These are phyloP conservation scores for Cladosporium sp. DNA, from an alignment of 2,329 filamentous ascomycete genomes.

Conservation along the genomic window DNA sequence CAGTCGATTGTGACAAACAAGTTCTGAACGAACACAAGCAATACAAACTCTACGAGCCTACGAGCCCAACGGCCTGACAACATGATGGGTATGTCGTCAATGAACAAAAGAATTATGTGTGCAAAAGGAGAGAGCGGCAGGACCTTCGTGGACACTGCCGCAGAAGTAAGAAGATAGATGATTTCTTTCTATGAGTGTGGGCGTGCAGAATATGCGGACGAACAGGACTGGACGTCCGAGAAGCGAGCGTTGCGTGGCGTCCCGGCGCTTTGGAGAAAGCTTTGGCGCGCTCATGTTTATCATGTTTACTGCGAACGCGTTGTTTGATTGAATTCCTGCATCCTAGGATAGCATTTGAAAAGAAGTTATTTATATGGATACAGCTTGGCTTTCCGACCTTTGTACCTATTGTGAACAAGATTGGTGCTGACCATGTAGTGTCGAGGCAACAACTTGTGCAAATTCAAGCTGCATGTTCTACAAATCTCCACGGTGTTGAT, in stretches of 20 bases:
- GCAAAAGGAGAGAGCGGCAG: not conserved
- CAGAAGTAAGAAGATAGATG: slow-evolving; percentile 5
- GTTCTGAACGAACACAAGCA: not conserved
- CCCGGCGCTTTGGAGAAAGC: not conserved
- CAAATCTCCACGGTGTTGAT: too few relatives aligned
- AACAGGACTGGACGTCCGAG: not conserved
- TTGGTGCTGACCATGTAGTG: too few relatives aligned
- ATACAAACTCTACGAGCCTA: slow-evolving; percentile 11
- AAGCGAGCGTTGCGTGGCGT: slow-evolving; percentile 11
- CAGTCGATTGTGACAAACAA: not conserved
- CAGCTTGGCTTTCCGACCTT: not conserved
- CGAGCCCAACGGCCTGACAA: slow-evolving; percentile 12
- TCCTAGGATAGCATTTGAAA: slow-evolving; percentile 6
- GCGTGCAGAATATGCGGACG: not conserved
- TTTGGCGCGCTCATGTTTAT: not conserved
- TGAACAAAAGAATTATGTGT: slow-evolving; percentile 3
- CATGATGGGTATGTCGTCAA: slow-evolving; percentile 4
- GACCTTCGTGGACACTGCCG: not conserved
- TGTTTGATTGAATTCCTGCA: slow-evolving; percentile 1
- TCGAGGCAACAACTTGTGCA: too few relatives aligned
- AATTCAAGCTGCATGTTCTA: too few relatives aligned
- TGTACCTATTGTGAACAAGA: too few relatives aligned
- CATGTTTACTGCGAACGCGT: slow-evolving; percentile 1
- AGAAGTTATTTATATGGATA: slow-evolving; percentile 1
- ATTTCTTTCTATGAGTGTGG: slow-evolving; percentile 6